Evolutionary conservation across 2,329 filamentous ascomycete species (phyloP), one percentile per base, ranked within the genome.

Genomic region (Coniochaeta hoffmannii): DNA sequence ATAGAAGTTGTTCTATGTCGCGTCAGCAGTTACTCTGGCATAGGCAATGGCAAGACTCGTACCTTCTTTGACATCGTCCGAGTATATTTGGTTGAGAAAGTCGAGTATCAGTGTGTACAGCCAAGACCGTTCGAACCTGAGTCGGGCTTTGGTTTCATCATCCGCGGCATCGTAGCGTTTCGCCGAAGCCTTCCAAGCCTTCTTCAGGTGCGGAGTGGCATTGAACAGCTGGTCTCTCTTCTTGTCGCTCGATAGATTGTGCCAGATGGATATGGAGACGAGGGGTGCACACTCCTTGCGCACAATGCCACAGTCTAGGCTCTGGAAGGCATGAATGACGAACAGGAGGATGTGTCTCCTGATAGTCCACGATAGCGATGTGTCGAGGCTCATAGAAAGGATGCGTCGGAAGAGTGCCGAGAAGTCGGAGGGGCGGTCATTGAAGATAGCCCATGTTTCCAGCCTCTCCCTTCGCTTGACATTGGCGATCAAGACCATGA

Each of bases 271-370:
- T 63, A 99, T 96, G 12, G 91, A 94, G 19, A 99, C 93, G 53
- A 99, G 76, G 1, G 95, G 90, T 7, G 93, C 94, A 71, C 94
- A 97, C 76, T 99, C 94, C 70, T 97, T 97, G 59, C 94, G 86
- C 52, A 99, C 89, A 55, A 96, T 82, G 35, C 83, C 82, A 67
- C 86, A 92, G 69, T 99, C 95, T 31, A 99, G 78, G 50, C 91
- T 97, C 70, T 97, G 92, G 68, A 97, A 99, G 34, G 93, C 89
- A 61, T 87, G 84, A 53, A 96, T 95, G 59, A 97, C 79, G 71
- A 97, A 97, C 24, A 83, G 88, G 22, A 99, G 76, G n/a, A 97
- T 81, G 53, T 96, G 86, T 9, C 88, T 89, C 58, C 90, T 85
- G 55, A 96, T 80, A 28, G 78, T 74, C 35, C 80, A 73, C 22